Evolutionary conservation across 148 eudicot genomes (phyloP), one percentile per base, ranked within the genome.

Genomic region (Bassia scoparia): DNA sequence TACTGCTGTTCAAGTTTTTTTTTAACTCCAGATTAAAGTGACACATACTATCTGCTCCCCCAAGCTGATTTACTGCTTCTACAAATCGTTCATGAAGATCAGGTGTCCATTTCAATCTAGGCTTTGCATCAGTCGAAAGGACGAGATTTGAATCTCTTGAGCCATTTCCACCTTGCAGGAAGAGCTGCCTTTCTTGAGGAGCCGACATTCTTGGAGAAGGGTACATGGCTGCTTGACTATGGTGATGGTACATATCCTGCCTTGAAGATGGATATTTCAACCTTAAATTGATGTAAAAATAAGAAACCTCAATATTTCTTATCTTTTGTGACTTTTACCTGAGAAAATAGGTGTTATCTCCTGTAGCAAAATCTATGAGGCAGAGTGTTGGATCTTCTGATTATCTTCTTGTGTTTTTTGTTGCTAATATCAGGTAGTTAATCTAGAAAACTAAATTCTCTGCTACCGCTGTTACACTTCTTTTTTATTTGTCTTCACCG

Each of bases 41-140:
- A 50, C 56, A 81, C 93, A 80, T 83, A 92, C 98, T 92, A 66
- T 92, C 98, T 74, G 98, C 93, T 76, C 98, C 98, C 66, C 98
- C 98, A n/a, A 92, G 86, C 75, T 90, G 96, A 79, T 88, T 90
- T 61, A 92, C 96, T 46, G 98, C 96, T 81, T 90, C 96, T 33
- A 88, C 84, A 73, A 92, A 92, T 37, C 96, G 82, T 70, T 88
- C 91, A 61, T 92, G 98, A 74, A 90, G 93, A 76, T 92, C 93
- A n/a, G 86, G 82, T 2, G 98, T 92, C 98, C 98, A 92, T 84
- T 90, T 92, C 46, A 92, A 80, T 79, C 98, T 83, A 29, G 98
- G 98, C 81, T 92, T 92, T 26, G 98, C 93, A 69, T 92, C 96
- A 17, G 98, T 92, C 54, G 98, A 92, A 53, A 90, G 93, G 27